Conservation (phyloP, 495 filamentous ascomycete species). For the Trypethelium eluteriae region DNA sequence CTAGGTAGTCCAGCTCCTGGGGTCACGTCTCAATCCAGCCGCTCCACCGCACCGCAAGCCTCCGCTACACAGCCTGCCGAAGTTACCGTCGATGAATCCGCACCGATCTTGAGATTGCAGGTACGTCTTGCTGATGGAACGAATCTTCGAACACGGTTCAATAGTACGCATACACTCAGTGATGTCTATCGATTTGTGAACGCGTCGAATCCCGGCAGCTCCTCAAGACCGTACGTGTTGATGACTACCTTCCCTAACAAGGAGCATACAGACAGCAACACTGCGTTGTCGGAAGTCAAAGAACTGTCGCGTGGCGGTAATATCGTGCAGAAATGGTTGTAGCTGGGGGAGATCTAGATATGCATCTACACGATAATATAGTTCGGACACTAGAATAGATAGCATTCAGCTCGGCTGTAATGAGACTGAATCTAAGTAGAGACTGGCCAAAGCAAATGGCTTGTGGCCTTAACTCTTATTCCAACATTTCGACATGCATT, state of each 20-base stretch:
- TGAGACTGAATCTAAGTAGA: too few species aligned
- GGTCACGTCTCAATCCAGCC: conserved; percentile 31
- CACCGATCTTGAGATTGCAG: conserved; percentile 71
- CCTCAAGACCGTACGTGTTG: conserved; percentile 61
- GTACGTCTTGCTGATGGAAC: conserved; percentile 88
- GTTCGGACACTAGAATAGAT: background rate
- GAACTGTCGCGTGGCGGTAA: conserved; percentile 81
- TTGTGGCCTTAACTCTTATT: too few species aligned
- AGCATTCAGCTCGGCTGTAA: background rate
- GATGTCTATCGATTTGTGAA: conserved; percentile 84
- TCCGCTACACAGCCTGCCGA: conserved; percentile 35
- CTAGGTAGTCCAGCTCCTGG: conserved; percentile 89
- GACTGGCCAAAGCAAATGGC: too few species aligned
- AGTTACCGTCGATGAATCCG: conserved; percentile 61
- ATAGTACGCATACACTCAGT: conserved; percentile 80
- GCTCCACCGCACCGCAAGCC: conserved; percentile 24
- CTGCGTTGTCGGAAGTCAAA: conserved; percentile 63
- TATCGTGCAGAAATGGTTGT: conserved; percentile 83
- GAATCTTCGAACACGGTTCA: conserved; percentile 78
- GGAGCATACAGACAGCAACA: conserved; percentile 68
- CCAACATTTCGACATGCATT: too few species aligned
- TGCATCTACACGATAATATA: background rate
- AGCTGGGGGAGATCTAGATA: conserved; percentile 11
- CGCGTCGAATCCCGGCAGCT: conserved; percentile 53
- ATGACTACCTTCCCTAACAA: conserved; percentile 96